Base-by-base conservation (phyloP, 805 yeast genomes). In the Schwanniomyces pseudopolymorphus region DNA sequence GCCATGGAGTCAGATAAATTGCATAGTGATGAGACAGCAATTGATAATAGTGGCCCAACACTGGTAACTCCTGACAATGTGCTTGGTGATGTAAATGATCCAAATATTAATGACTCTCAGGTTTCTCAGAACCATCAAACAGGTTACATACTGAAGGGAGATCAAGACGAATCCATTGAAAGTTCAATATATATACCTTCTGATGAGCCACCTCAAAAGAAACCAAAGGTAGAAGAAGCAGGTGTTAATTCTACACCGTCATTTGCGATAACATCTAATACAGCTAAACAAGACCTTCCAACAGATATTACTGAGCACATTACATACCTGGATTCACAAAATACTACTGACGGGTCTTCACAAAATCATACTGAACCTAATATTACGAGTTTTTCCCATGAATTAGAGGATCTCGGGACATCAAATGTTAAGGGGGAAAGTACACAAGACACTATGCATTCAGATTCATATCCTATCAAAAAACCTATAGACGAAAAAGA, bases 151-250 rank as follows among this genome's bases (percentile, higher is more conserved):
- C 17, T 9, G 4, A 17, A 31, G 11, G 19, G 5, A 17, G 20
- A 31, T 9, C 20, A 31, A 14, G 20, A 3, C 7, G 9, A 31
- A 31, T 14, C 35, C 5, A 17, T 14, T 14, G 10, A 31, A 5
- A 17, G 11, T 6, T 14, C 35, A 3, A 17, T 16, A 14, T 31
- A 31, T 31, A 31, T 14, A 19, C 3, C 22, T 9, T 20, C 37
- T n/a, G 43, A 40, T 19, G 43, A 40, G 27, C 36, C 43, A 11
- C 38, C 25, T 3, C 24, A 13, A 20, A 28, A 28, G 26, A 40
- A 40, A 27, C 11, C 24, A 11, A 40, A 27, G 25, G 6, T 27
- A 2, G 43, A 40, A 17, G 39, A 37, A 10, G 6, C 39, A 13
- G n/a, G 6, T 8, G 13, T 33, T 33, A 7, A 3, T 4, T 20